Conservation (phyloP, 2,329 filamentous ascomycete species). For the Hortaea sp. region DNA sequence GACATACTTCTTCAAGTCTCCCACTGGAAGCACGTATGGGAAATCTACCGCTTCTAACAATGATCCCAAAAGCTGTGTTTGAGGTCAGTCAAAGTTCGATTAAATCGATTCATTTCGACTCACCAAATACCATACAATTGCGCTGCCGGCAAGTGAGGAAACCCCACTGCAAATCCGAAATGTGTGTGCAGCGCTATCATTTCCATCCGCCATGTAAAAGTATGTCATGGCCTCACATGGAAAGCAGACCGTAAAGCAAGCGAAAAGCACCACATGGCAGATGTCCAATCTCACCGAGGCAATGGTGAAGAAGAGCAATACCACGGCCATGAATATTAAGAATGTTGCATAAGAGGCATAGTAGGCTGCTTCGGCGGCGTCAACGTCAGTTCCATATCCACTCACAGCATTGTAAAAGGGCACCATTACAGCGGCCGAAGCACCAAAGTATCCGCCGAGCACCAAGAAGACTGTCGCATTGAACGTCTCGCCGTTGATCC, state of each 20-base stretch:
- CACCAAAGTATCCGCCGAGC: conserved; percentile 3
- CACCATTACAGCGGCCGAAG: neutral
- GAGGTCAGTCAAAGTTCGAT: too few relatives aligned
- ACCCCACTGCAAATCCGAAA: conserved; percentile 4
- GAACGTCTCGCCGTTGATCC: conserved; percentile 6
- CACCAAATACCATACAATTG: conserved; percentile 10
- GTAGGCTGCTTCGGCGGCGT: neutral
- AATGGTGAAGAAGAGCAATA: conserved; percentile 12
- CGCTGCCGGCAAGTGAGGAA: conserved; percentile 7
- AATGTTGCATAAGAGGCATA: conserved; percentile 1
- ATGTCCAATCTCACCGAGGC: conserved; percentile 11
- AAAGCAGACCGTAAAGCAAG: conserved; percentile 11
- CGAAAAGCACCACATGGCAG: conserved; percentile 11
- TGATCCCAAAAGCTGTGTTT: too few relatives aligned
- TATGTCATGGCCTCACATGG: conserved; percentile 8
- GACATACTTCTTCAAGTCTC: conserved; percentile 6
- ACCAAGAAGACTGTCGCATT: conserved; percentile 4
- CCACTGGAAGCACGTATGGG: conserved; percentile 6
- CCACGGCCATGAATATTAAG: conserved; percentile 7
- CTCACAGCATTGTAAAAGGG: conserved; percentile 2
- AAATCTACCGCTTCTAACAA: conserved; percentile 10
- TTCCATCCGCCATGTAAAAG: conserved; percentile 8
- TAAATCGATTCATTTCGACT: neutral
- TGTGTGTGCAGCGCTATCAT: conserved; percentile 1
- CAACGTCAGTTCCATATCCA: neutral